Percentiles rank a stretch among this genome's conserved stretches.
phyloP scores from a whole-genome alignment of 305 asterid genomes.

The Fraxinus dipetala region DNA sequence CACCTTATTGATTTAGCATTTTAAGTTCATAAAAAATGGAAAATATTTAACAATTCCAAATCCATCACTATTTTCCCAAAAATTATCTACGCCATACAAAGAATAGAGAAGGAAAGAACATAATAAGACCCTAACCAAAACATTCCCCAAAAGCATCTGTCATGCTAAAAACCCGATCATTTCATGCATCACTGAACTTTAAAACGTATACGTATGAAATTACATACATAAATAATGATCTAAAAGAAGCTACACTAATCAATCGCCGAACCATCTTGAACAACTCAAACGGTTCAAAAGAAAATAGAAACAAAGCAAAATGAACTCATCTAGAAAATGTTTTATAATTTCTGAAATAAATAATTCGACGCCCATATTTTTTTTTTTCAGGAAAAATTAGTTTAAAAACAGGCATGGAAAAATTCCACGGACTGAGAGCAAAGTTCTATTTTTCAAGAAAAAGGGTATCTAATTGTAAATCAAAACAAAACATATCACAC shows the following conservation, averaged over 20 bases:
- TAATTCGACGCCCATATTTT: neutral
- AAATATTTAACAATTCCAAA: neutral
- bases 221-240: conserved; percentile 30
- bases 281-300: neutral
- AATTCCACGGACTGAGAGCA: conserved; percentile 39
- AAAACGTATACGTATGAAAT: neutral
- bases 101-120: neutral
- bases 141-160: conserved; percentile 11
- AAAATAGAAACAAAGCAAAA: neutral
- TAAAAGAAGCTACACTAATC: conserved; percentile 6
- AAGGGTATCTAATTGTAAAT: neutral
- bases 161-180: neutral
- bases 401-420: conserved; percentile 17
- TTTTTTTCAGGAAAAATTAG: neutral
- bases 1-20: neutral
- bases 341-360: conserved; percentile 13
- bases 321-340: conserved; percentile 32
- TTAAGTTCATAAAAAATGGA: neutral
- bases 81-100: neutral
- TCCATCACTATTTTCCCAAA: conserved; percentile 14
- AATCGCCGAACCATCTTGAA: neutral
- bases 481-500: neutral
- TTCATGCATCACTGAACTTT: conserved; percentile 19
- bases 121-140: conserved; percentile 8
- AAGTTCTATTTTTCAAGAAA: conserved; percentile 7